Evolutionary conservation across 371 early-diverging fungal species (phyloP).

Genomic region (Chytridiales sp.): DNA sequence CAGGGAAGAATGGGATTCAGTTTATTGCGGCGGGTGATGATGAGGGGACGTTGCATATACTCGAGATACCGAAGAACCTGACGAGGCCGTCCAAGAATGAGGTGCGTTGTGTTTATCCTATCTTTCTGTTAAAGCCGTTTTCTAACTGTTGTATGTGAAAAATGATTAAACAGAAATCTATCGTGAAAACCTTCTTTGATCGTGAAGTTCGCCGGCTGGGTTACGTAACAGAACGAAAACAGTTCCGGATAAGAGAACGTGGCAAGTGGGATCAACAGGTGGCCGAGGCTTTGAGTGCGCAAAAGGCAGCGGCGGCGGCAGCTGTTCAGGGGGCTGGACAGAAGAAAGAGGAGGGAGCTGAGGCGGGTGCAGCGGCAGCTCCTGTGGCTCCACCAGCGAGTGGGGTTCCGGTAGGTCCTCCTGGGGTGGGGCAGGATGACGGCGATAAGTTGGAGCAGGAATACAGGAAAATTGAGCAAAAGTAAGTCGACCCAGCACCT

Average conservation of each 20-base stretch:
- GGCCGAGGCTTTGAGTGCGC: constrained; percentile 27
- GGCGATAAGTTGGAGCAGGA: constrained; percentile 40
- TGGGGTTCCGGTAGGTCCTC: constrained; percentile 1
- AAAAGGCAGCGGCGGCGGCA: constrained; percentile 10
- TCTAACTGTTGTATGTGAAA: constrained; percentile 1
- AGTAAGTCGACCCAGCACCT: constrained; percentile 19
- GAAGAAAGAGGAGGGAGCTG: constrained; percentile 10
- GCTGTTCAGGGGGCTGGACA: constrained; percentile 12
- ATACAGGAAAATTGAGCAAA: constrained; percentile 39
- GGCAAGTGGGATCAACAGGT: constrained; percentile 35
- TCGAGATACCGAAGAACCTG: constrained; percentile 55
- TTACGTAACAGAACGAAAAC: constrained; percentile 40
- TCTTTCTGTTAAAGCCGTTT: constrained; percentile 1
- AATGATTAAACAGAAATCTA: constrained; percentile 31
- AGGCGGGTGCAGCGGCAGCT: constrained; percentile 18
- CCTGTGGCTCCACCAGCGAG: constrained; percentile 4
- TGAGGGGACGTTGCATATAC: constrained; percentile 58
- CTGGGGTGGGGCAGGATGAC: constrained; percentile 19
- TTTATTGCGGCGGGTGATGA: constrained; percentile 70
- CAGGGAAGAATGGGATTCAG: constrained; percentile 35
- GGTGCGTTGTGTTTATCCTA: constrained; percentile 21
- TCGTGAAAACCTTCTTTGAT: constrained; percentile 51
- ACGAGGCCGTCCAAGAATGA: constrained; percentile 51
- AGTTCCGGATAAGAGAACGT: constrained; percentile 35
- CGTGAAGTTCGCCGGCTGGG: constrained; percentile 48